These are phyloP conservation scores for Pseudomonodictys pantanalensis DNA, from an alignment of 495 filamentous ascomycete genomes.

Conservation along the genomic window DNA sequence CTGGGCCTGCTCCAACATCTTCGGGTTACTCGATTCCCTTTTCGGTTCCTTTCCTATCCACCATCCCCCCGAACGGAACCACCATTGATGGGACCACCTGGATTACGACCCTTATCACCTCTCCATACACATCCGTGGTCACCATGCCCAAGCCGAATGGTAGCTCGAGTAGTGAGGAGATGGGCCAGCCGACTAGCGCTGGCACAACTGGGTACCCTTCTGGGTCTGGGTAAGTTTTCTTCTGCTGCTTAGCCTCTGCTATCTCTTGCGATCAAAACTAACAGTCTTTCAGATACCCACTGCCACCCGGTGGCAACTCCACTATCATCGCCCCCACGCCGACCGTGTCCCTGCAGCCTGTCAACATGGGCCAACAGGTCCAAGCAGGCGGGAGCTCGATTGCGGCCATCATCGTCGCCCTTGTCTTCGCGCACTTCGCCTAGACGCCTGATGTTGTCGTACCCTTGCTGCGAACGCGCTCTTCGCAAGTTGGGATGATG, in stretches of 20 bases:
- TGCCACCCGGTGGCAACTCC: neutral
- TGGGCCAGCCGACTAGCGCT: neutral
- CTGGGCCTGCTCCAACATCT: neutral
- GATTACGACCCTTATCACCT: neutral
- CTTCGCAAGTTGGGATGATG: neutral
- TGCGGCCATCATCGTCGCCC: constrained; percentile 12
- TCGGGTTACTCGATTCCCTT: too few relatives aligned
- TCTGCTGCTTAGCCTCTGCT: too few relatives aligned
- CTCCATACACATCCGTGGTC: neutral
- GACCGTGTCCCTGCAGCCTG: neutral
- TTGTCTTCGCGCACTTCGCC: constrained; percentile 6
- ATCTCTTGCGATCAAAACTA: neutral
- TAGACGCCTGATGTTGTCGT: neutral
- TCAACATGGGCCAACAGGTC: neutral
- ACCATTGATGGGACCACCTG: neutral
- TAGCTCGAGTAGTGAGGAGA: neutral
- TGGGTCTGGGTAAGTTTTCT: constrained; percentile 18
- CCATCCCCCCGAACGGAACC: too few relatives aligned
- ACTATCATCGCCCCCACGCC: constrained; percentile 2
- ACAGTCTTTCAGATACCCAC: neutral
- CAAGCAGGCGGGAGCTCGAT: constrained; percentile 4
- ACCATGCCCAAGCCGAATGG: neutral
- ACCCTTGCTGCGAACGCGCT: neutral
- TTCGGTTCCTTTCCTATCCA: too few relatives aligned
- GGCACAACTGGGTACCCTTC: constrained; percentile 7